Conservation (phyloP, 345 rosid genomes). For the Limnanthes douglasii region DNA sequence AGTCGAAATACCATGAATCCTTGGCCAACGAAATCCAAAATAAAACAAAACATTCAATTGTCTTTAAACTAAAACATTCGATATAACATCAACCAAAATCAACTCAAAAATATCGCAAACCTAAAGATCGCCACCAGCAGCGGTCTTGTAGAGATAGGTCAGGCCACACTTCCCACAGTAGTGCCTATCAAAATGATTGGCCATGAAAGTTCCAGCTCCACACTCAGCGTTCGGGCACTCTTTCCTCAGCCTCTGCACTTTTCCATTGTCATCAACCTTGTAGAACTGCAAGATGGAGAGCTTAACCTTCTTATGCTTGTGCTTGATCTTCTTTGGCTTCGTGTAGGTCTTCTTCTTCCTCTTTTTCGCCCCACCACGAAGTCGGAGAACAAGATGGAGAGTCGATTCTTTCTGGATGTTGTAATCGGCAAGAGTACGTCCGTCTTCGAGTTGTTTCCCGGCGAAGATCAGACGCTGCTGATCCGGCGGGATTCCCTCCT, state of each 20-base stretch:
- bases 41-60: too few relatives aligned
- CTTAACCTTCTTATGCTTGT: conserved; percentile 21
- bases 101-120: too few relatives aligned
- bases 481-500: conserved; percentile 21
- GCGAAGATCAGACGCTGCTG: conserved; percentile 19
- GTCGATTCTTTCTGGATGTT: conserved; percentile 26
- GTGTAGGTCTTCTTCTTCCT: conserved; percentile 29
- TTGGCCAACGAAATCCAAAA: too few relatives aligned
- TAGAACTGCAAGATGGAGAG: conserved; percentile 17
- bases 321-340: conserved; percentile 19
- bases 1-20: too few relatives aligned
- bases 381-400: conserved; percentile 23
- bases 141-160: conserved; percentile 17
- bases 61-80: too few relatives aligned
- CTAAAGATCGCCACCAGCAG: conserved; percentile 10
- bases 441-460: conserved; percentile 21
- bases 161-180: conserved; percentile 23
- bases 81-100: too few relatives aligned
- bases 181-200: conserved; percentile 19
- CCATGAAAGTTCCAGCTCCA: conserved; percentile 22
- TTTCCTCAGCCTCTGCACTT: conserved; percentile 20
- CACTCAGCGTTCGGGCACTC: conserved; percentile 18
- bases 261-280: conserved; percentile 14
- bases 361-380: conserved; percentile 25
- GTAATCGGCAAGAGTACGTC: conserved; percentile 19